Evolutionary conservation across 2,329 filamentous ascomycete genomes (phyloP), one percentile per base, ranked within the genome.

Genomic region (Paraconiothyrium sp.): DNA sequence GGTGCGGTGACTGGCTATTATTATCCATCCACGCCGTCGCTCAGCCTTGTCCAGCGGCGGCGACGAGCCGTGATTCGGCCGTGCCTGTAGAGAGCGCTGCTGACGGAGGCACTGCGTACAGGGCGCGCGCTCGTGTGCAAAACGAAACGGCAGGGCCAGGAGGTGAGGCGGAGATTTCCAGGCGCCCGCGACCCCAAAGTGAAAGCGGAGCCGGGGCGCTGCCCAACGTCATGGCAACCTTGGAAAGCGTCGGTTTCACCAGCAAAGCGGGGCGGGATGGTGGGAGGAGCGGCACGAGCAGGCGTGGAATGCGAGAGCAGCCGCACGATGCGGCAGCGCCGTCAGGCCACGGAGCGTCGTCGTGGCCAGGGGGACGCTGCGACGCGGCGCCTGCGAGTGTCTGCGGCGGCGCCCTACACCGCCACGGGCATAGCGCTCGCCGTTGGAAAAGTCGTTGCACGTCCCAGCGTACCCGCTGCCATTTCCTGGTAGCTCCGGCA

Each of bases 91-190:
- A 4, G 32, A 16, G 30, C 13, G n/a, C 16, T 37, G 20, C 34
- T 5, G 43, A 24, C 57, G 24, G 32, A 24, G 24, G 24, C 46
- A 5, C 14, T 30, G 39, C 39, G 39, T 41, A 41, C 39, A 41
- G 39, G 16, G 8, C 7, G 39, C 39, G 39, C 13, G 16, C 39
- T 41, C 16, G 39, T n/a, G 39, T 41, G 39, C 39, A 3, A 41
- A 16, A 41, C 27, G 6, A 6, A 5, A 41, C 16, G 37, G 16
- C 14, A 16, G 11, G 37, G 14, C 16, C 39, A 41, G 39, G 39
- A n/a, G 48, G 37, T 1, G 52, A 27, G 44, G 30, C 59, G 60
- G 60, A 59, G 56, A 62, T 62, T 62, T 58, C 59, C 60, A 62
- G 60, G 60, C 60, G 49, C 22, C 49, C 37, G 16, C 34, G 6